Conservation (phyloP, 768 basidiomycete genomes). For the Suillus tomentosus region DNA sequence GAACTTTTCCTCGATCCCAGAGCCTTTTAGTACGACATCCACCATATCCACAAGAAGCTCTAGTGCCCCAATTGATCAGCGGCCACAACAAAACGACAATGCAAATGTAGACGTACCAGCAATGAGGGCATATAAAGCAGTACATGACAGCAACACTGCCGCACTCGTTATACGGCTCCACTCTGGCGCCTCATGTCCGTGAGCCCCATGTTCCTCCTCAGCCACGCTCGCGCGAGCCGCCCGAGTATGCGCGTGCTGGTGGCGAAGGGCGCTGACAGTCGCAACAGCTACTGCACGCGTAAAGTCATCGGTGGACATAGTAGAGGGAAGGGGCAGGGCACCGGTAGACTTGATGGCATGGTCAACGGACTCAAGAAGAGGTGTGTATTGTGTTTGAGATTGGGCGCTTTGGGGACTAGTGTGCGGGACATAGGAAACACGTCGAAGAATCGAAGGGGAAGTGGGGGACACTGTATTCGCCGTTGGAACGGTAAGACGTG, state of each 20-base stretch:
- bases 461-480: slow-evolving; percentile 42
- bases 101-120: slow-evolving; percentile 64
- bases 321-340: slow-evolving; percentile 57
- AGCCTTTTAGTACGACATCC: slow-evolving; percentile 87
- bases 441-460: slow-evolving; percentile 47
- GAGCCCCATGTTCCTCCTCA: slow-evolving; percentile 53
- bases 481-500: slow-evolving; percentile 28
- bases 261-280: slow-evolving; percentile 86
- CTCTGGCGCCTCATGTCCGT: slow-evolving; percentile 92
- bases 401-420: slow-evolving; percentile 33
- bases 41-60: slow-evolving; percentile 95
- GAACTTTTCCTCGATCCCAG: slow-evolving; percentile 96
- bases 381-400: slow-evolving; percentile 40
- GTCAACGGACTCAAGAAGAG: slow-evolving; percentile 78
- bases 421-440: slow-evolving; percentile 57
- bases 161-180: slow-evolving; percentile 93
- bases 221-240: slow-evolving; percentile 45
- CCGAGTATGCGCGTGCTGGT: slow-evolving; percentile 63
- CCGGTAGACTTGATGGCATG: slow-evolving; percentile 65
- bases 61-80: slow-evolving; percentile 31
- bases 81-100: neutral
- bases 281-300: slow-evolving; percentile 93
- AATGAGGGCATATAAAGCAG: slow-evolving; percentile 90
- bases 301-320: slow-evolving; percentile 84
- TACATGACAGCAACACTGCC: slow-evolving; percentile 87